Percentiles rank a stretch among this genome's conserved stretches.
Conservation (phyloP, 371 early-diverging fungal species). For the Mortierella polycephala region DNA sequence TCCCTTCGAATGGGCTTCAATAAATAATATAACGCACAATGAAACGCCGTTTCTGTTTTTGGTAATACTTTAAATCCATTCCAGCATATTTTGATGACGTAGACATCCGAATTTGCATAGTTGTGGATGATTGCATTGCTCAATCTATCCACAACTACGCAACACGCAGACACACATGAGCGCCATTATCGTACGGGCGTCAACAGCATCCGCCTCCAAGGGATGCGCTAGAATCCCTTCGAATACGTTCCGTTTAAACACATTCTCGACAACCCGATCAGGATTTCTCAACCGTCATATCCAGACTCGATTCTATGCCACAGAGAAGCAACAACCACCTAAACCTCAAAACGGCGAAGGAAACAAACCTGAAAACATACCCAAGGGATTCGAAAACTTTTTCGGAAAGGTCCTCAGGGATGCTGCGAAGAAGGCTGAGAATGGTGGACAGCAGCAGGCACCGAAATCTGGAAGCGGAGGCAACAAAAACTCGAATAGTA, state of each 20-base stretch:
- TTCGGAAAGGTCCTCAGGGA: constrained; percentile 49
- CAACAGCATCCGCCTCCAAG: constrained; percentile 14
- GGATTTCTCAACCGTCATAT: constrained; percentile 17
- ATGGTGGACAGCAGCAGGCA: constrained; percentile 20
- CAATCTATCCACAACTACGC: too few relatives aligned
- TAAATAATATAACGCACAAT: too few relatives aligned
- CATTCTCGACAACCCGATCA: constrained; percentile 17
- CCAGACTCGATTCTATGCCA: constrained; percentile 25
- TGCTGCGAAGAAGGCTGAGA: constrained; percentile 44
- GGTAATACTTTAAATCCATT: too few relatives aligned
- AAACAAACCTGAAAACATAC: constrained; percentile 34
- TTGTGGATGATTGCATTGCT: too few relatives aligned
- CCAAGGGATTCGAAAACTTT: constrained; percentile 58
- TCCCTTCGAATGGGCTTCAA: too few relatives aligned
- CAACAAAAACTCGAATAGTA: constrained; percentile 8
- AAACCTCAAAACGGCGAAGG: constrained; percentile 19
- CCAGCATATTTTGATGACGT: too few relatives aligned
- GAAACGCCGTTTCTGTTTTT: too few relatives aligned
- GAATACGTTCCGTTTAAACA: constrained; percentile 9
- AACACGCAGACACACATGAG: constrained; percentile 21
- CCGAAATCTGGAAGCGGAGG: constrained; percentile 23
- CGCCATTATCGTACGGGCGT: constrained; percentile 41
- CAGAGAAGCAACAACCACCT: constrained; percentile 34
- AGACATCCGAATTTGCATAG: too few relatives aligned
- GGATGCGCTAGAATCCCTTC: constrained; percentile 10